Evolutionary conservation across 306 rosid species (phyloP).

Genomic region (Cucurbita moschata): DNA sequence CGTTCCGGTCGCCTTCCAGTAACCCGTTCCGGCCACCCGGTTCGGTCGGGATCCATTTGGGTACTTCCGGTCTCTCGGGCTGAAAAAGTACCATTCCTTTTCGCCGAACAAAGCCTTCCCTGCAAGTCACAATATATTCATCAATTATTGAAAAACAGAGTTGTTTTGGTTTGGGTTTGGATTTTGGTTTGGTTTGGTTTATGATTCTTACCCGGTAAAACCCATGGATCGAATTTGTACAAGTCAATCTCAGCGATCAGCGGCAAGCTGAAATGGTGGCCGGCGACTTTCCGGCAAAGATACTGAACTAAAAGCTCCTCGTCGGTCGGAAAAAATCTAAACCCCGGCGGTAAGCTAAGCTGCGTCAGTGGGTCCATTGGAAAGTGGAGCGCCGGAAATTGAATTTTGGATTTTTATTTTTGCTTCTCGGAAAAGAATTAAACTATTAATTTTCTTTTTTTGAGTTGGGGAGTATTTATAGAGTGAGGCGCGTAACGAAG

Average conservation of each 20-base stretch:
- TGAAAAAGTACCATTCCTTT: slow-evolving; percentile 92
- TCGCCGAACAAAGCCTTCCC: slow-evolving; percentile 84
- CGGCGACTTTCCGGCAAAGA: slow-evolving; percentile 81
- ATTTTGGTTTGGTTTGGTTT: not conserved
- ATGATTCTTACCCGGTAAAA: slow-evolving; percentile 51
- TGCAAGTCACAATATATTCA: not conserved
- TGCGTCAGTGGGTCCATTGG: slow-evolving; percentile 43
- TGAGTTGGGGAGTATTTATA: not conserved
- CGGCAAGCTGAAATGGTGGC: slow-evolving; percentile 60
- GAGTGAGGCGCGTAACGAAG: not conserved
- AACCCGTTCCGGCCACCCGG: slow-evolving; percentile 85
- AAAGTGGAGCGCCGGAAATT: not conserved
- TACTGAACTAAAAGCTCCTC: slow-evolving; percentile 92
- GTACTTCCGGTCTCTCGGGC: slow-evolving; percentile 78
- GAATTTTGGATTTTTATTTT: not conserved
- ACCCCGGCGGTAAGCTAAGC: slow-evolving; percentile 88
- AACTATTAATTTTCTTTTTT: not conserved
- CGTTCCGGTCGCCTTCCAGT: slow-evolving; percentile 98
- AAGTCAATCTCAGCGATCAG: slow-evolving; percentile 70
- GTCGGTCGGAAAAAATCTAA: slow-evolving; percentile 75
- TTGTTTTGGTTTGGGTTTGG: not conserved
- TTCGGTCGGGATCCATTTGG: slow-evolving; percentile 90
- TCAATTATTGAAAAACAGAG: not conserved
- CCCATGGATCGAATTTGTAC: slow-evolving; percentile 92
- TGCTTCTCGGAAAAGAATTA: not conserved